phyloP scores from a whole-genome alignment of 2,329 filamentous ascomycete genomes.

The Orbilia brochopaga region DNA sequence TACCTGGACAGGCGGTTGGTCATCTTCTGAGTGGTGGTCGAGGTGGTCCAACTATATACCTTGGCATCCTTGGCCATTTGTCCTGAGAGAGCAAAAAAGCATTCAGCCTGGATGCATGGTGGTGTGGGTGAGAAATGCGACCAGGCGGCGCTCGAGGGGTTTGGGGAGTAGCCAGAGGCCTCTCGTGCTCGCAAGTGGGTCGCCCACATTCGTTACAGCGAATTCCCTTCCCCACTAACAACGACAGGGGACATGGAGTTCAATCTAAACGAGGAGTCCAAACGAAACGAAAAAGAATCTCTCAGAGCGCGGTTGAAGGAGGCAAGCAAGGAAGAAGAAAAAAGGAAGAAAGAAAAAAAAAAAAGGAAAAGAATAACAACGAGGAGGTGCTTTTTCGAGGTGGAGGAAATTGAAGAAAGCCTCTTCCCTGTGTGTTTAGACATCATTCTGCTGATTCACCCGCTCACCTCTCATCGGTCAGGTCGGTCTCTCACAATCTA shows the following conservation, averaged over 20 bases:
- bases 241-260: conserved; percentile 49
- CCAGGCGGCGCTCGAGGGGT: conserved; percentile 47
- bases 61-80: conserved; percentile 34
- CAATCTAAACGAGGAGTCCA: conserved; percentile 50
- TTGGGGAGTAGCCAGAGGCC: conserved; percentile 28
- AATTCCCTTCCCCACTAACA: conserved; percentile 42
- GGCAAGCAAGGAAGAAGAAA: conserved; percentile 25
- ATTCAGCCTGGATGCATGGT: conserved; percentile 49
- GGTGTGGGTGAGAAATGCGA: conserved; percentile 27
- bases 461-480: conserved; percentile 42
- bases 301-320: conserved; percentile 45
- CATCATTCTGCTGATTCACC: conserved; percentile 51
- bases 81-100: conserved; percentile 32
- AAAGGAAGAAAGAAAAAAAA: conserved; percentile 18
- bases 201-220: conserved; percentile 36
- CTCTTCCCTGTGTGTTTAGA: conserved; percentile 51
- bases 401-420: conserved; percentile 49
- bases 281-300: conserved; percentile 34
- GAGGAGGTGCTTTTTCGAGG: conserved; percentile 38
- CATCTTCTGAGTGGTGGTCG: conserved; percentile 17
- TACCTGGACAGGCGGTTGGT: conserved; percentile 42
- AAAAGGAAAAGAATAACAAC: conserved; percentile 31
- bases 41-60: conserved; percentile 35
- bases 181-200: conserved; percentile 48
- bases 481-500: conserved; percentile 42